Conservation (phyloP, 345 rosid genomes). For the Rhodamnia rubescens region DNA sequence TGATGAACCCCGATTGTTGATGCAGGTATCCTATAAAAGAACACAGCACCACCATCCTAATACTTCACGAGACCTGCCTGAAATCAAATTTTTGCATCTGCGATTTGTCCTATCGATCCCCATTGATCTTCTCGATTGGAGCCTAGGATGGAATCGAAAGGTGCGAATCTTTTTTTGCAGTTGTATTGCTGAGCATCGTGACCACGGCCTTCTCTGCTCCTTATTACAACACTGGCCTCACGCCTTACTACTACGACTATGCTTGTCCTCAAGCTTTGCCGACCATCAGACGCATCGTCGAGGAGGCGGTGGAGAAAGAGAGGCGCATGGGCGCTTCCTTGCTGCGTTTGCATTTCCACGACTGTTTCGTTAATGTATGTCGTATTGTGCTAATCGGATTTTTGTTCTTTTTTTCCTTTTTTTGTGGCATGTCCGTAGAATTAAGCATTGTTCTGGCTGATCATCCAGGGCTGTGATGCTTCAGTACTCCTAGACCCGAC, state of each 20-base stretch:
- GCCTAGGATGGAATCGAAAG: not conserved
- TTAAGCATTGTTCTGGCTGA: not conserved
- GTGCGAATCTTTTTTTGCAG: not conserved
- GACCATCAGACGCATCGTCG: slow-evolving; percentile 15
- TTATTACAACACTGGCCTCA: not conserved
- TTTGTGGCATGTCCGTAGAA: not conserved
- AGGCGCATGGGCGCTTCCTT: slow-evolving; percentile 45
- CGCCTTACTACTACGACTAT: slow-evolving; percentile 36
- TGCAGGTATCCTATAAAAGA: not conserved
- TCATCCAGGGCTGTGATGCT: slow-evolving; percentile 45
- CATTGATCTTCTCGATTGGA: not conserved
- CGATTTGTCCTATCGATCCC: not conserved
- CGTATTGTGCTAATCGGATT: not conserved
- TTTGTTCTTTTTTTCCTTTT: not conserved
- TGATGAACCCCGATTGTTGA: not conserved
- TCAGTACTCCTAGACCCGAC: slow-evolving; percentile 51
- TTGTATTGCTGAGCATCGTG: not conserved
- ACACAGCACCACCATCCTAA: not conserved
- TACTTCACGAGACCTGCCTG: not conserved
- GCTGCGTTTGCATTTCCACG: slow-evolving; percentile 58
- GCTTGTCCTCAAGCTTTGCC: slow-evolving; percentile 46
- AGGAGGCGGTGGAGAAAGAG: slow-evolving; percentile 31
- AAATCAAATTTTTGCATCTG: not conserved
- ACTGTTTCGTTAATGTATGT: slow-evolving; percentile 47
- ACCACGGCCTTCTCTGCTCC: not conserved